Percentiles rank a stretch among this genome's conserved stretches.
These are phyloP conservation scores for Saitozyma sp. DNA, from an alignment of 768 basidiomycete species.

Conservation along the genomic window DNA sequence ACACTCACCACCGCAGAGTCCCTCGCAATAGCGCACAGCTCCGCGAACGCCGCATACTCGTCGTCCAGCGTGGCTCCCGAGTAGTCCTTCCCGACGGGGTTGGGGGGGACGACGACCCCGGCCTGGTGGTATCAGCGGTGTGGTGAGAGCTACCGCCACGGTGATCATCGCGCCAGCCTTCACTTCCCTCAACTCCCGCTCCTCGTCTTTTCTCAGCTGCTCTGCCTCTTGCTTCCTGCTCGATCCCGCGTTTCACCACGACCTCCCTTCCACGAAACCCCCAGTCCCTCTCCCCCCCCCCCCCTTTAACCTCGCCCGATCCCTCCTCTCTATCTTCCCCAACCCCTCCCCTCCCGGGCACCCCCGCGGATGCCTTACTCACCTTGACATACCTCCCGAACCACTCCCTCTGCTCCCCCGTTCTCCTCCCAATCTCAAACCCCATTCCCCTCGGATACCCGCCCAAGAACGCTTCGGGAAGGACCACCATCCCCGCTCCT, in stretches of 20 bases:
- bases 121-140: background rate
- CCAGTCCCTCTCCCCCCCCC: too few relatives aligned
- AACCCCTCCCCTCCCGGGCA: background rate
- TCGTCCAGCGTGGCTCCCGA: background rate
- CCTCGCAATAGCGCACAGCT: background rate
- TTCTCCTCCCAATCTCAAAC: constrained; percentile 26
- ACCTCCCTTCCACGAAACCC: too few relatives aligned
- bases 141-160: too few relatives aligned
- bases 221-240: too few relatives aligned
- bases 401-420: constrained; percentile 30
- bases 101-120: constrained; percentile 8
- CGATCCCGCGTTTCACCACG: too few relatives aligned
- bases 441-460: constrained; percentile 27
- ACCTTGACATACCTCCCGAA: constrained; percentile 26
- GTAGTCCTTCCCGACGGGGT: constrained; percentile 7
- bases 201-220: too few relatives aligned
- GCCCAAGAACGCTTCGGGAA: constrained; percentile 32
- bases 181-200: too few relatives aligned
- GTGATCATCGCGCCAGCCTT: too few relatives aligned
- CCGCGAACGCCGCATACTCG: background rate
- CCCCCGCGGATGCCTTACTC: constrained; percentile 1
- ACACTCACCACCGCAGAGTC: background rate
- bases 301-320: too few relatives aligned
- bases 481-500: constrained; percentile 22
- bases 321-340: background rate